Base-by-base conservation (phyloP, 2,329 filamentous ascomycete species). In the Exophiala spinifera region DNA sequence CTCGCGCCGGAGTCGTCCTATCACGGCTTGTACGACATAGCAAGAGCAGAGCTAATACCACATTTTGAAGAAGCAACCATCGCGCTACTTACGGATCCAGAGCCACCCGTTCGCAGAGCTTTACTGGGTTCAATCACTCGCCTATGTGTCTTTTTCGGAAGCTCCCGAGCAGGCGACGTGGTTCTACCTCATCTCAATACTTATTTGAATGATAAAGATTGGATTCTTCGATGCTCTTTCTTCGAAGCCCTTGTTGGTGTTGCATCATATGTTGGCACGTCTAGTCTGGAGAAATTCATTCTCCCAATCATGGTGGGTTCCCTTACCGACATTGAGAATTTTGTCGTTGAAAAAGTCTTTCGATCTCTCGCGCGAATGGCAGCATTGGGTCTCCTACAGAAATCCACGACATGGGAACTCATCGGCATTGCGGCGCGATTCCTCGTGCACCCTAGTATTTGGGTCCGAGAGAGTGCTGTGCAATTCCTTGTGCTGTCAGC, bases 221-320 rank as follows among this genome's bases (percentile, higher is more conserved):
- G 94, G 94, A 90, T 90, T 69, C 75, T 99, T 28, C 96, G 96
- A 70, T 96, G 91, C 65, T 91, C 92, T 2, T 97, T 97, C 68
- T 96, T 99, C 65, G 91, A 96, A 66, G 89, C 91, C 0, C 90
- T 97, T 21, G 89, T 97, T 14, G 92, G 91, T 3, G 91, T 99
- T 61, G 89, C 91, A 3, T 84, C 89, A 1, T 96, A 96, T 63
- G 82, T 97, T 31, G 94, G 94, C 23, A 91, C 88, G 56, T 88
- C 86, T 31, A 95, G 87, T 62, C 74, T 99, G 28, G 94, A 99
- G 70, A 91, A 95, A 63, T 99, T 96, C 64, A 95, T 97, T 61
- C 74, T 99, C 21, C 94, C 95, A 0, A 77, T 99, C 13, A 96
- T 99, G 90, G 82, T 96, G 2, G 94, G 96, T 70, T 92, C 94